Conservation (phyloP, 805 yeast species). For the Lachancea sp. region DNA sequence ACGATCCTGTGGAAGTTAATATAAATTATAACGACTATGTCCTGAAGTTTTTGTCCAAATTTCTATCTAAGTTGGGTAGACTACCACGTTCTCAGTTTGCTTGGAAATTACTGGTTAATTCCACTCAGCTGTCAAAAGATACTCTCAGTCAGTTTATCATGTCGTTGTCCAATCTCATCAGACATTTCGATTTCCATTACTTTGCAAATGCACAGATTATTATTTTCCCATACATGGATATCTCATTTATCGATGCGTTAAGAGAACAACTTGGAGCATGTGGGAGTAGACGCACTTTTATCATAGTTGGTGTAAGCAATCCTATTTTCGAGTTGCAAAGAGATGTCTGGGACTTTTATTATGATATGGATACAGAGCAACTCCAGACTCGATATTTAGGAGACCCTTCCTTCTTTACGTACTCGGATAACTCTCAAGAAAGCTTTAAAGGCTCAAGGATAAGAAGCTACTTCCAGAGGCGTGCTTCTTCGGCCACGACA, state of each 20-base stretch:
- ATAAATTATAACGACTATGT: conserved; percentile 21
- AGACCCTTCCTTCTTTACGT: background rate
- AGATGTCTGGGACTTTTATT: conserved; percentile 53
- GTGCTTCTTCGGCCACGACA: conserved; percentile 2
- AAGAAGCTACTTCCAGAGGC: conserved; percentile 15
- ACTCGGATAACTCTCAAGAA: conserved; percentile 1
- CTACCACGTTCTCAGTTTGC: conserved; percentile 37
- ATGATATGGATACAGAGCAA: conserved; percentile 49
- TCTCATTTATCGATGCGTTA: conserved; percentile 48
- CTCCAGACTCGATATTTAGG: background rate
- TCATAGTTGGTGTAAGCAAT: conserved; percentile 63
- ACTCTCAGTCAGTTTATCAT: conserved; percentile 39
- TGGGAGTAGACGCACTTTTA: conserved; percentile 21
- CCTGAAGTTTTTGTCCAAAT: conserved; percentile 28
- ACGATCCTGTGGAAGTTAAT: conserved; percentile 20
- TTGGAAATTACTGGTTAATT: conserved; percentile 34
- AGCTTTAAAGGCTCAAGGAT: conserved; percentile 4
- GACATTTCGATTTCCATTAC: conserved; percentile 36
- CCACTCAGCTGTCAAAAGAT: conserved; percentile 36
- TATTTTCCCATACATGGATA: conserved; percentile 55
- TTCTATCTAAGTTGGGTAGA: conserved; percentile 33
- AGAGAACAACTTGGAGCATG: conserved; percentile 31
- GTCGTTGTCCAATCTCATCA: conserved; percentile 34
- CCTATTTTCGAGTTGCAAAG: conserved; percentile 51
- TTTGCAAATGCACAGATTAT: conserved; percentile 38